These are phyloP conservation scores for Stemphylium lycopersici DNA, from an alignment of 2,329 filamentous ascomycete genomes.

Conservation along the genomic window DNA sequence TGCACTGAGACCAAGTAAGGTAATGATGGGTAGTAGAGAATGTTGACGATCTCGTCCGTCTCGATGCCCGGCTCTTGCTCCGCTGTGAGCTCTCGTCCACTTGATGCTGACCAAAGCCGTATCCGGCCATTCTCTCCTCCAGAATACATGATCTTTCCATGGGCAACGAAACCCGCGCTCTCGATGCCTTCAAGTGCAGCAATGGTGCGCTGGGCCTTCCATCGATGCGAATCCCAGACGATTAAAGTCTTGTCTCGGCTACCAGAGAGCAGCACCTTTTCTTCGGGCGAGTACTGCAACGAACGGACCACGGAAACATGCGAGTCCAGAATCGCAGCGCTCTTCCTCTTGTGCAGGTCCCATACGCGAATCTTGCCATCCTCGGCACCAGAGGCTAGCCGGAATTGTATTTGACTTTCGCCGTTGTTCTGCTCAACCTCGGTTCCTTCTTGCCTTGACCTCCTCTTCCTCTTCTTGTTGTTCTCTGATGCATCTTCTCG, in stretches of 20 bases:
- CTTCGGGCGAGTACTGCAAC: conserved; percentile 77
- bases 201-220: conserved; percentile 81
- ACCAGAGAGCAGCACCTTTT: conserved; percentile 79
- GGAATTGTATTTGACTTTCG: conserved; percentile 66
- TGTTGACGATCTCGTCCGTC: conserved; percentile 72
- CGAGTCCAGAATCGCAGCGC: conserved; percentile 79
- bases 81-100: conserved; percentile 77
- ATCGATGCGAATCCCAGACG: conserved; percentile 85
- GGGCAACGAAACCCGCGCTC: conserved; percentile 76
- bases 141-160: conserved; percentile 76
- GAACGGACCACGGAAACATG: conserved; percentile 95
- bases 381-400: conserved; percentile 88
- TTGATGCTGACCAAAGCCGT: conserved; percentile 80
- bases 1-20: conserved; percentile 81
- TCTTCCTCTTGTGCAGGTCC: conserved; percentile 84
- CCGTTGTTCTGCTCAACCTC: conserved; percentile 50
- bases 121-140: conserved; percentile 84
- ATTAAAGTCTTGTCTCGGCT: conserved; percentile 94
- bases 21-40: conserved; percentile 69
- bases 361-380: conserved; percentile 92
- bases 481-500: conserved; percentile 52
- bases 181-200: conserved; percentile 88
- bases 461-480: conserved; percentile 49
- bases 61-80: conserved; percentile 69
- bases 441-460: conserved; percentile 53